Evolutionary conservation across 2,329 filamentous ascomycete genomes (phyloP).

Genomic region (Escovopsis weberi): DNA sequence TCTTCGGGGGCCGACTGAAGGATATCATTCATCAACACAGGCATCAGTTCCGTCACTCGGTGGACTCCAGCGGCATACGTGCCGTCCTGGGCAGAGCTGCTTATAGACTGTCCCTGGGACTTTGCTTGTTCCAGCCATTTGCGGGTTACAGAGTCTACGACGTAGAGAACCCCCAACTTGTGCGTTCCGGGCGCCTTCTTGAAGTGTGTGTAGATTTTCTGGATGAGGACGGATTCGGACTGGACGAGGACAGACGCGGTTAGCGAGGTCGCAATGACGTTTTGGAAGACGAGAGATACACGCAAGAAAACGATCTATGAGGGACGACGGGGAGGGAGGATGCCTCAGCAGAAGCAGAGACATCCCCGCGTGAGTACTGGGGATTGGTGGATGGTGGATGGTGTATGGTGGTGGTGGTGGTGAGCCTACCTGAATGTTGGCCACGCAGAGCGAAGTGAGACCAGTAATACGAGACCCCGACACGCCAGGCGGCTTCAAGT

Average conservation of each 20-base stretch:
- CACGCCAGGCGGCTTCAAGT: conserved; percentile 83
- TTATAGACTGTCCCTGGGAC: conserved; percentile 66
- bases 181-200: conserved; percentile 88
- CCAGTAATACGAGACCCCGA: conserved; percentile 82
- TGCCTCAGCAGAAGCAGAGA: neutral
- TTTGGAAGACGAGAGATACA: neutral
- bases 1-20: conserved; percentile 74
- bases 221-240: conserved; percentile 89
- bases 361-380: conserved; percentile 7
- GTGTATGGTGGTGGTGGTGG: neutral
- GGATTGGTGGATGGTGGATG: neutral
- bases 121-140: conserved; percentile 97
- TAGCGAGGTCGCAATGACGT: neutral
- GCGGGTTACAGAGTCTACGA: conserved; percentile 98
- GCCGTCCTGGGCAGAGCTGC: conserved; percentile 70
- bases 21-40: conserved; percentile 90
- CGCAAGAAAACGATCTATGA: neutral
- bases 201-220: conserved; percentile 94
- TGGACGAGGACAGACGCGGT: conserved; percentile 20
- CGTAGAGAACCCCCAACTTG: conserved; percentile 98
- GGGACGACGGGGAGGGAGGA: conserved; percentile 6
- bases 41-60: conserved; percentile 90
- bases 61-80: conserved; percentile 91
- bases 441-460: conserved; percentile 76
- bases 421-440: conserved; percentile 67